Evolutionary conservation across 768 basidiomycete species (phyloP).

Genomic region (Rhizopogon sp.): DNA sequence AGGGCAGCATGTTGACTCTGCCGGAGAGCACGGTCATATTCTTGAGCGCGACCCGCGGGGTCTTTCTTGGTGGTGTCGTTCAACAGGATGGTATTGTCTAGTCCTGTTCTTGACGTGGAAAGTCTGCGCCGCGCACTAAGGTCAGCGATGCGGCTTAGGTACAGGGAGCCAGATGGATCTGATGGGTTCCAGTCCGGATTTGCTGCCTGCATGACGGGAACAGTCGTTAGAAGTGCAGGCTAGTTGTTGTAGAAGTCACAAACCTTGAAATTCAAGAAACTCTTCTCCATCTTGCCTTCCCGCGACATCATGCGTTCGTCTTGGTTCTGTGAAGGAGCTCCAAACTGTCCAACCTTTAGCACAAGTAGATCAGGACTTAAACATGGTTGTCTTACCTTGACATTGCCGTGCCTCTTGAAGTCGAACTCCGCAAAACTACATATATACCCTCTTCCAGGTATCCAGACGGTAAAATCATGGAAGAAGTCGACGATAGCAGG

Average conservation of each 20-base stretch:
- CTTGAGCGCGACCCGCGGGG: slow-evolving; percentile 53
- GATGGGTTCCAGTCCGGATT: slow-evolving; percentile 95
- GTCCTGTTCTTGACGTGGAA: slow-evolving; percentile 19
- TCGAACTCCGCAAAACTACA: slow-evolving; percentile 99
- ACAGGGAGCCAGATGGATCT: slow-evolving; percentile 88
- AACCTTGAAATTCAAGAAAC: slow-evolving; percentile 90
- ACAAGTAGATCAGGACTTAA: background rate
- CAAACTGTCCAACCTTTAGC: slow-evolving; percentile 48
- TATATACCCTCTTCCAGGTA: slow-evolving; percentile 94
- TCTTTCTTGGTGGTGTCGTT: slow-evolving; percentile 30
- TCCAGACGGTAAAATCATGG: slow-evolving; percentile 95
- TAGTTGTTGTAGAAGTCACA: background rate
- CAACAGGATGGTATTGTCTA: slow-evolving; percentile 23
- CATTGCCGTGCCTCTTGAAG: slow-evolving; percentile 90
- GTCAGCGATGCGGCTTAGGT: slow-evolving; percentile 80
- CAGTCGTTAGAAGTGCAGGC: background rate
- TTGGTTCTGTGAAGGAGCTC: slow-evolving; percentile 65
- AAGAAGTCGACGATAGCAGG: slow-evolving; percentile 95
- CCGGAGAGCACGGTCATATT: slow-evolving; percentile 70
- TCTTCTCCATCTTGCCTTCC: slow-evolving; percentile 99
- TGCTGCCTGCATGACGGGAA: slow-evolving; percentile 50
- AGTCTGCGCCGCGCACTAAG: slow-evolving; percentile 42
- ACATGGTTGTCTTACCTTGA: slow-evolving; percentile 51
- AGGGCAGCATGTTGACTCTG: slow-evolving; percentile 59
- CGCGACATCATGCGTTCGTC: slow-evolving; percentile 80